Percentiles rank a stretch among this genome's conserved stretches.
Conservation (phyloP, 306 rosid species). For the Rosa chinensis region DNA sequence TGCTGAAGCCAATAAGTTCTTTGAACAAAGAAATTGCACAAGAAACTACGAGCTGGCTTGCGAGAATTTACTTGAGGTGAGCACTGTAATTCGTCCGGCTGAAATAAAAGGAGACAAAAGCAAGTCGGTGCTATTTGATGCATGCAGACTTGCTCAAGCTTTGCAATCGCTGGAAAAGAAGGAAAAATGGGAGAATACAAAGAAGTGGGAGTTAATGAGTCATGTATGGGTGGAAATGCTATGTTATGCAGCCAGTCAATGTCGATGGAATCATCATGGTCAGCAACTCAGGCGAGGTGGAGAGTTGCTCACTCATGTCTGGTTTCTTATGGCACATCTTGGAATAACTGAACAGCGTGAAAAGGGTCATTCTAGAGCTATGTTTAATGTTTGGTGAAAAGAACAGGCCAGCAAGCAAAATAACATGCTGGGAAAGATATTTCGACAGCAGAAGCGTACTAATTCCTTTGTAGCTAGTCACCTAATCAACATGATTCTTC, state of each 20-base stretch:
- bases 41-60: not conserved
- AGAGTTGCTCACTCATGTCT: conserved; percentile 25
- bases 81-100: not conserved
- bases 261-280: conserved; percentile 11
- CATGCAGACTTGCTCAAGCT: conserved; percentile 6
- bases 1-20: not conserved
- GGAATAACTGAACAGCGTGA: not conserved
- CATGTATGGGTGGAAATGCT: conserved; percentile 26
- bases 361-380: no score
- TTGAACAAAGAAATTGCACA: not conserved
- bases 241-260: conserved; percentile 7
- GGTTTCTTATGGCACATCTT: conserved; percentile 35
- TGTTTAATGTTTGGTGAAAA: no score
- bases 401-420: no score
- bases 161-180: not conserved
- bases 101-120: conserved; percentile 17
- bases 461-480: no score
- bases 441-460: no score
- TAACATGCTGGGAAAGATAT: no score
- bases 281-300: conserved; percentile 26
- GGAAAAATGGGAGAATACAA: not conserved
- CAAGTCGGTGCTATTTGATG: conserved; percentile 30
- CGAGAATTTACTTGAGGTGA: not conserved
- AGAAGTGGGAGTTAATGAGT: conserved; percentile 7
- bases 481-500: no score